Conservation (phyloP, 805 yeast genomes). For the Yarrowia deformans region DNA sequence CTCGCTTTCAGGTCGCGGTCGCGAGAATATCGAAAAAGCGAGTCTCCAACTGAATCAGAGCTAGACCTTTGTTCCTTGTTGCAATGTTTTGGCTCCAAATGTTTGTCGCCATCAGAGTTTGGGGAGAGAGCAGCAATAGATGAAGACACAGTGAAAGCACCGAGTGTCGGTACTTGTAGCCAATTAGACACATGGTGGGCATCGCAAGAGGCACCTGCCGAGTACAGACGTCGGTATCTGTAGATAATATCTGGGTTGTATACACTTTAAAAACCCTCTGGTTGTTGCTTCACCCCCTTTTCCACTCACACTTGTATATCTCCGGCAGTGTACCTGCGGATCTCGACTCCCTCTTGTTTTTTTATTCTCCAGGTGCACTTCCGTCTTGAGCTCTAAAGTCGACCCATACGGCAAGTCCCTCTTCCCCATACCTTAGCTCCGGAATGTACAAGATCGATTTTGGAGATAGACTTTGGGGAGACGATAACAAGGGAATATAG, state of each 20-base stretch:
- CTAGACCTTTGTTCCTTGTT: constrained; percentile 14
- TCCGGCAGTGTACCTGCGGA: constrained; percentile 2
- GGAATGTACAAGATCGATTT: constrained; percentile 17
- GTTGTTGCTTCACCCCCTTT: background rate
- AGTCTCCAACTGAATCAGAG: constrained; percentile 11
- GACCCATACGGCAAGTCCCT: constrained; percentile 29
- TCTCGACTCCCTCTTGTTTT: constrained; percentile 9
- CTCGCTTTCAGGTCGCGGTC: background rate
- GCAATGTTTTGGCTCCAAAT: constrained; percentile 10
- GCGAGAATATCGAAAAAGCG: background rate
- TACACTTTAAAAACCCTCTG: background rate
- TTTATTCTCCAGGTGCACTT: constrained; percentile 13
- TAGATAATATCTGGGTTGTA: background rate
- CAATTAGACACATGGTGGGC: background rate
- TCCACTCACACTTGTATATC: background rate
- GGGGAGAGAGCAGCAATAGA: background rate
- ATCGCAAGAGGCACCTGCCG: background rate
- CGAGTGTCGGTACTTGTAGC: background rate
- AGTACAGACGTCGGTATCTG: background rate
- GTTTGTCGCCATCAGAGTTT: constrained; percentile 9
- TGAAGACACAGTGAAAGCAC: background rate
- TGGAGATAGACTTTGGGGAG: background rate
- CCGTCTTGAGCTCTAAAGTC: constrained; percentile 34
- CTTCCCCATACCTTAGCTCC: constrained; percentile 12
- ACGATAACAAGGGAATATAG: background rate